Evolutionary conservation across 1,284 basidiomycete species (phyloP).

Genomic region (Naganishia liquefaciens): DNA sequence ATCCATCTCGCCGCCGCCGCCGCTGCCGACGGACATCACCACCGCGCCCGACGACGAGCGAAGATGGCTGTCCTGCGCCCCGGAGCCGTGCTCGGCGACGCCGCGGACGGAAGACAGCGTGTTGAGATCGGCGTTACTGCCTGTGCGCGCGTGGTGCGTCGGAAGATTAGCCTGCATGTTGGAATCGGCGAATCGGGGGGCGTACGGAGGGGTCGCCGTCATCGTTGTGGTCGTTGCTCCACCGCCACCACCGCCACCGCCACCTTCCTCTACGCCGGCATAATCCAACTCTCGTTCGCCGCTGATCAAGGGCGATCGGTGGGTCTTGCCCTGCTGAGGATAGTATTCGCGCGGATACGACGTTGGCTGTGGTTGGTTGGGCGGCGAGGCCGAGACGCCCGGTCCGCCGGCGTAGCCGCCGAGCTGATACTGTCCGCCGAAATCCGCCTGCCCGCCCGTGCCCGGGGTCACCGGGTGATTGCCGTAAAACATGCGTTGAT

Average conservation of each 20-base stretch:
- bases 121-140: slow-evolving; percentile 2
- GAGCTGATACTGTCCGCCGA: slow-evolving; percentile 13
- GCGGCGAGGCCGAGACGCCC: slow-evolving; percentile 20
- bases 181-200: not conserved
- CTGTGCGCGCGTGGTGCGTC: slow-evolving; percentile 6
- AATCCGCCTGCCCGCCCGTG: slow-evolving; percentile 9
- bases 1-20: too few relatives aligned
- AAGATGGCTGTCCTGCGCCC: not conserved
- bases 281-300: slow-evolving; percentile 21
- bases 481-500: slow-evolving; percentile 28
- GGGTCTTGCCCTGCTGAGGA: slow-evolving; percentile 7
- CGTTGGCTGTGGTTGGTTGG: not conserved
- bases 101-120: slow-evolving; percentile 1
- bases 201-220: slow-evolving; percentile 18
- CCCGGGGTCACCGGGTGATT: slow-evolving; percentile 18
- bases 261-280: slow-evolving; percentile 9
- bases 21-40: too few relatives aligned
- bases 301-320: slow-evolving; percentile 22
- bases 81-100: not conserved
- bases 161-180: slow-evolving; percentile 1
- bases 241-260: too few relatives aligned
- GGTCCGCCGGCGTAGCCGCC: slow-evolving; percentile 4
- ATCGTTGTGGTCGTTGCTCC: too few relatives aligned
- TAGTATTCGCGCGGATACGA: slow-evolving; percentile 24
- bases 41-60: not conserved